A percentile compares a stretch with the other conserved stretches of the same genome.
phyloP scores from a whole-genome alignment of 2,329 filamentous ascomycete genomes.

The Penicillium sp. region DNA sequence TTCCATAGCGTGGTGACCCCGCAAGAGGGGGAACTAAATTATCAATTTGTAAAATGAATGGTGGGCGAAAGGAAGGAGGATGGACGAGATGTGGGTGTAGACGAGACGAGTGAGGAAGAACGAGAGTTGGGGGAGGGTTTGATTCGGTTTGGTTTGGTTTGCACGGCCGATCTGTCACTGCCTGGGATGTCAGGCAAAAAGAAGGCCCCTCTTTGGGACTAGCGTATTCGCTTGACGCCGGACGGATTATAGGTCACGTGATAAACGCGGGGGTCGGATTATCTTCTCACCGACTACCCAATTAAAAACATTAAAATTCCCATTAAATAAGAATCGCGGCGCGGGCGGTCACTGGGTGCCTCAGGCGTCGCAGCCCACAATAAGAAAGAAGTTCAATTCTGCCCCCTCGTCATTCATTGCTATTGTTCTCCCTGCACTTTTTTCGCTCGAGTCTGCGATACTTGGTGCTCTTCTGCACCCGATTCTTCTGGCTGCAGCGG shows the following conservation, averaged over 20 bases:
- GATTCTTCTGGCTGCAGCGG: constrained; percentile 9
- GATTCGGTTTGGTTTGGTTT: constrained; percentile 20
- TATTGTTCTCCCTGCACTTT: constrained; percentile 17
- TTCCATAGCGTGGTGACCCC: constrained; percentile 58
- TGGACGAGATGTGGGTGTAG: constrained; percentile 24
- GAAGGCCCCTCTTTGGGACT: constrained; percentile 11
- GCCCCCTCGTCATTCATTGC: constrained; percentile 14
- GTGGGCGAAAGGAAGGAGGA: constrained; percentile 20
- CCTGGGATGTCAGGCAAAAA: constrained; percentile 31
- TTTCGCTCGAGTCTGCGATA: constrained; percentile 20
- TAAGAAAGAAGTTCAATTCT: constrained; percentile 24
- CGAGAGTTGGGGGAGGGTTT: constrained; percentile 31
- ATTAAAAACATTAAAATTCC: constrained; percentile 10
- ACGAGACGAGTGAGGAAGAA: constrained; percentile 37
- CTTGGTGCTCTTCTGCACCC: constrained; percentile 22
- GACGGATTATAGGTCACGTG: constrained; percentile 15
- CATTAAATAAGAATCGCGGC: constrained; percentile 17
- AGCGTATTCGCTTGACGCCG: constrained; percentile 21
- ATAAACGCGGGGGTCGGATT: not conserved
- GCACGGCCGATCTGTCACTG: constrained; percentile 20
- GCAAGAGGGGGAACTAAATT: constrained; percentile 32
- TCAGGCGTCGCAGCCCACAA: constrained; percentile 27
- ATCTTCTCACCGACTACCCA: constrained; percentile 8
- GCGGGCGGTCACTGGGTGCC: constrained; percentile 18
- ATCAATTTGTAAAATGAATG: constrained; percentile 35